Percentiles rank a stretch among this genome's conserved stretches.
These are phyloP conservation scores for Aphanomyces astaci DNA, from an alignment of 352 stramenopile genomes.

Conservation along the genomic window DNA sequence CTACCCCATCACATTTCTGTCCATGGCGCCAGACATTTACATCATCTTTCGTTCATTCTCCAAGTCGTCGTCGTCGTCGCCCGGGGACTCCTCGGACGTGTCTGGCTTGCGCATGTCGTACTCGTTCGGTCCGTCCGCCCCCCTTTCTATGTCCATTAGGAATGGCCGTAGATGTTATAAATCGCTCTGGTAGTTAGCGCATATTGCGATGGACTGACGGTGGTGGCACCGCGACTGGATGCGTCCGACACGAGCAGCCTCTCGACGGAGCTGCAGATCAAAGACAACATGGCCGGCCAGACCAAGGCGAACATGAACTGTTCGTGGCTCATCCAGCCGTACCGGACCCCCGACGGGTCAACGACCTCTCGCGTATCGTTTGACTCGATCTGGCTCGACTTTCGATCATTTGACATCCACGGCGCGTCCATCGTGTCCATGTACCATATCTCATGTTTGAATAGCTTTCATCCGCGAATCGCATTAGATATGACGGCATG, in stretches of 20 bases:
- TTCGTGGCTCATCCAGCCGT: slow-evolving; percentile 8
- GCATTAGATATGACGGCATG: slow-evolving; percentile 19
- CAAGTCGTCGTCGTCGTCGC: neutral
- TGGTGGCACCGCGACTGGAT: neutral
- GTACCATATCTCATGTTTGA: too few species aligned
- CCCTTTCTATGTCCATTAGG: neutral
- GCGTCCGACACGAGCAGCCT: neutral
- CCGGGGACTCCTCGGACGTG: neutral
- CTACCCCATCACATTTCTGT: neutral
- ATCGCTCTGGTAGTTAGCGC: slow-evolving; percentile 3
- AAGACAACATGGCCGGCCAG: slow-evolving; percentile 6
- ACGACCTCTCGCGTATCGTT: neutral
- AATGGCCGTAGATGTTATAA: too few species aligned
- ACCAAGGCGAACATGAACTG: slow-evolving; percentile 5
- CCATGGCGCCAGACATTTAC: slow-evolving; percentile 14
- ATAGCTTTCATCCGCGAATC: too few species aligned
- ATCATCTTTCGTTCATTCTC: slow-evolving; percentile 14
- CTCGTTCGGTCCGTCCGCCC: neutral
- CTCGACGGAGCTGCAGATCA: neutral
- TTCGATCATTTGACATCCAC: neutral
- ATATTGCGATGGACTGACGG: slow-evolving; percentile 3
- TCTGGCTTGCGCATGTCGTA: slow-evolving; percentile 14
- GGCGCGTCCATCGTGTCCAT: neutral
- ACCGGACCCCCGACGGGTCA: neutral
- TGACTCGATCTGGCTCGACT: slow-evolving; percentile 15